Conservation (phyloP, 2,329 filamentous ascomycete genomes). For the Pseudocercospora fijiensis region DNA sequence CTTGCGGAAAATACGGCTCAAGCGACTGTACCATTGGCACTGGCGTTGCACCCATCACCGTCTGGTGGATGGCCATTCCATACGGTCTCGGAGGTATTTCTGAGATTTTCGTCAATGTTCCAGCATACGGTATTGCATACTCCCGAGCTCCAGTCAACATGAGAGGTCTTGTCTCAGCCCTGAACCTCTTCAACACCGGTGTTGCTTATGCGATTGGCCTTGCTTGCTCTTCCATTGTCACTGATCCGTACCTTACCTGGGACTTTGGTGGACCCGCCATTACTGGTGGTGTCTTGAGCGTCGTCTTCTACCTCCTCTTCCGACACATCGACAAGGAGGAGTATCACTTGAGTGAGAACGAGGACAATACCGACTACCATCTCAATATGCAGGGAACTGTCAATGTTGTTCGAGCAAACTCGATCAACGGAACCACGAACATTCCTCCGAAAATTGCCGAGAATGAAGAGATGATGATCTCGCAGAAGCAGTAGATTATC, state of each 20-base stretch:
- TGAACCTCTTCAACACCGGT: conserved; percentile 46
- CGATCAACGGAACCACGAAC: conserved; percentile 14
- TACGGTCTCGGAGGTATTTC: conserved; percentile 43
- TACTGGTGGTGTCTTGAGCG: conserved; percentile 49
- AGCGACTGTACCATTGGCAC: conserved; percentile 39
- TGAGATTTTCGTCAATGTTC: conserved; percentile 47
- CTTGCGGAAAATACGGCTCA: conserved; percentile 45
- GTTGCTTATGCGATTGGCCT: conserved; percentile 42
- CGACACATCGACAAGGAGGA: conserved; percentile 41
- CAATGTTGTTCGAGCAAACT: conserved; percentile 14
- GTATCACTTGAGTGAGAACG: conserved; percentile 25
- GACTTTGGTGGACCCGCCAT: conserved; percentile 52
- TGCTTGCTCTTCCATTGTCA: conserved; percentile 43
- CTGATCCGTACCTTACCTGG: conserved; percentile 52
- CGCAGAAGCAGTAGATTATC: conserved; percentile 17
- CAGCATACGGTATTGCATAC: conserved; percentile 49
- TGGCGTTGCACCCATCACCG: conserved; percentile 41
- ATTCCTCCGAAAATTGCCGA: conserved; percentile 11
- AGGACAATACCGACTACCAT: conserved; percentile 19
- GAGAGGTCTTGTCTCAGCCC: conserved; percentile 45
- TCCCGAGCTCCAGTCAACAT: conserved; percentile 45
- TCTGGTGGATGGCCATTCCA: conserved; percentile 45
- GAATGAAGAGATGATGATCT: conserved; percentile 23
- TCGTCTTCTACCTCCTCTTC: conserved; percentile 52
- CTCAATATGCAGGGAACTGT: conserved; percentile 13